Percentiles rank a stretch among this genome's conserved stretches.
phyloP scores from a whole-genome alignment of 805 yeast genomes.

The Jamesozyma jinghongensis region DNA sequence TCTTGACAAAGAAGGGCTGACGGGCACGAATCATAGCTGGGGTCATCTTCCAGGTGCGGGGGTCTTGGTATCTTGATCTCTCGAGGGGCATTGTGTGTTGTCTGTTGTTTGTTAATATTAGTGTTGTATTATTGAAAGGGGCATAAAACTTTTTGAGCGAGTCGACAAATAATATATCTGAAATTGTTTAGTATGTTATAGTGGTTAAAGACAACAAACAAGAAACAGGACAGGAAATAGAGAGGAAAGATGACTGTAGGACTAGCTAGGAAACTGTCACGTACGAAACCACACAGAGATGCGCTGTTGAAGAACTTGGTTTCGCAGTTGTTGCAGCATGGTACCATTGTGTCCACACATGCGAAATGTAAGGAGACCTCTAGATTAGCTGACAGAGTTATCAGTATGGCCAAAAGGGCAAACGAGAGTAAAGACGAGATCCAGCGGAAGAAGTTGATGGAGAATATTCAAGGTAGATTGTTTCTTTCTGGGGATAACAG shows the following conservation, averaged over 20 bases:
- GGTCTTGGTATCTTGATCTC: conserved; percentile 48
- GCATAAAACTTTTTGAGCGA: too few relatives aligned
- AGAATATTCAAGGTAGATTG: conserved; percentile 33
- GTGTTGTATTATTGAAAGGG: too few relatives aligned
- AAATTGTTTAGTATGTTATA: too few relatives aligned
- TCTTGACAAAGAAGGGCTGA: conserved; percentile 73
- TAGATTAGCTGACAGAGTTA: conserved; percentile 51
- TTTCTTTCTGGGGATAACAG: conserved; percentile 40
- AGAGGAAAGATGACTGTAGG: conserved; percentile 22
- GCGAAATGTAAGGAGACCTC: conserved; percentile 69
- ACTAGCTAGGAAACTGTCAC: conserved; percentile 24
- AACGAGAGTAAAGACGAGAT: conserved; percentile 12
- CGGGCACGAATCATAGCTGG: conserved; percentile 91
- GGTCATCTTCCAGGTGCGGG: conserved; percentile 73
- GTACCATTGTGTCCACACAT: conserved; percentile 60
- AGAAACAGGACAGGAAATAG: neutral
- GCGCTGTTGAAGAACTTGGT: conserved; percentile 58
- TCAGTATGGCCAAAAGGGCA: conserved; percentile 46
- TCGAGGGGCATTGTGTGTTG: conserved; percentile 18
- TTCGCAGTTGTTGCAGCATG: conserved; percentile 59
- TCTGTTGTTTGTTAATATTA: neutral
- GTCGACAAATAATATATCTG: too few relatives aligned
- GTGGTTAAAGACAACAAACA: too few relatives aligned
- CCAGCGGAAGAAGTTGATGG: conserved; percentile 4
- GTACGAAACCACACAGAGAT: conserved; percentile 43